Conservation (phyloP, 371 early-diverging fungal genomes). For the Thermomucor indicae-seudaticae region DNA sequence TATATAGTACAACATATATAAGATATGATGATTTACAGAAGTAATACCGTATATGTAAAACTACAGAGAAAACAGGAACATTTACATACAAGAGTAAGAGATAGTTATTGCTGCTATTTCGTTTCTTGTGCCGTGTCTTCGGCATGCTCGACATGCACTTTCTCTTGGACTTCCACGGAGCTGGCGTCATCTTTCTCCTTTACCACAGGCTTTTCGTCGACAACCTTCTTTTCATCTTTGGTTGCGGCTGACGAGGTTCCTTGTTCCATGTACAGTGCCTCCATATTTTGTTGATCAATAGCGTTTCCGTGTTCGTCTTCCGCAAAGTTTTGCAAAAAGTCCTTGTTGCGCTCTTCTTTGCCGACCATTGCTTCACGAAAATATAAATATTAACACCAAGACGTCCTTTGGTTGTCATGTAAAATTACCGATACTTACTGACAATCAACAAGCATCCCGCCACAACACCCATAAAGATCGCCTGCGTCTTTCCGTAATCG, state of each 20-base stretch:
- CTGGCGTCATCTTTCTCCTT: too few relatives aligned
- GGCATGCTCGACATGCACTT: too few relatives aligned
- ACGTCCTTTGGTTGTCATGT: not conserved
- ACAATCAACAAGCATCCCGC: slow-evolving; percentile 35
- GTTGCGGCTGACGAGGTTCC: slow-evolving; percentile 16
- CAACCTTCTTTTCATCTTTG: too few relatives aligned
- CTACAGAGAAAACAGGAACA: too few relatives aligned
- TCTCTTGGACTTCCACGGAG: too few relatives aligned
- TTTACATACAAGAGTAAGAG: too few relatives aligned
- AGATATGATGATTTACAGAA: too few relatives aligned
- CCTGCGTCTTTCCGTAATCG: slow-evolving; percentile 64
- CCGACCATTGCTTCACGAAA: slow-evolving; percentile 26
- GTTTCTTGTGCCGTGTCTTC: too few relatives aligned
- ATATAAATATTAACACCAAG: not conserved
- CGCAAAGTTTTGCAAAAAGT: slow-evolving; percentile 27
- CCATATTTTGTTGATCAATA: slow-evolving; percentile 21
- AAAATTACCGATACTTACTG: slow-evolving; percentile 13
- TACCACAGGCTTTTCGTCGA: too few relatives aligned
- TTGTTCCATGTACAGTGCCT: slow-evolving; percentile 20
- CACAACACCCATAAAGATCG: slow-evolving; percentile 60
- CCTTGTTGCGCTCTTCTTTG: slow-evolving; percentile 38
- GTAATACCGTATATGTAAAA: too few relatives aligned
- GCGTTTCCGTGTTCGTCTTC: slow-evolving; percentile 22
- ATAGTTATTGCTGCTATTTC: too few relatives aligned
- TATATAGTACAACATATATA: too few relatives aligned